Evolutionary conservation across 148 eudicot species (phyloP), one percentile per base, ranked within the genome.

Genomic region (Beta vulgaris): DNA sequence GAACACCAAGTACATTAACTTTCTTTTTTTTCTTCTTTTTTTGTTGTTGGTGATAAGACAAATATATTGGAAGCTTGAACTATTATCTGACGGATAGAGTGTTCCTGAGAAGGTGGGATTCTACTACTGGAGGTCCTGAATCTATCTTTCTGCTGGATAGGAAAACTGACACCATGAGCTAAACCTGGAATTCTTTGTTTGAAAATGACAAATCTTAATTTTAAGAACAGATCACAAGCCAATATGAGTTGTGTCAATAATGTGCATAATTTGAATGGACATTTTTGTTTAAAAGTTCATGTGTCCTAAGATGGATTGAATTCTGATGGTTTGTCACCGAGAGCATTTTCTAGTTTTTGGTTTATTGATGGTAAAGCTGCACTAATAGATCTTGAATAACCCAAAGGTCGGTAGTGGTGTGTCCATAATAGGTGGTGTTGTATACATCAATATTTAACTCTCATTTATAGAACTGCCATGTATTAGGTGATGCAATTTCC

Each of bases 401-500:
- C 9, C n/a, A n/a, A 2, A n/a, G 58, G 7, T 26, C n/a, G 58
- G 19, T n/a, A 21, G 4, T 26, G n/a, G 28, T 53, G 7, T 53
- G 8, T 19, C 19, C 28, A n/a, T 1, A 21, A 18, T 36, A 21
- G 44, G 12, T 64, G 44, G 16, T 62, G 36, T 21, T 64, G 28
- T 21, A 36, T 8, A 46, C 3, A 9, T 21, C 23, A 23, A 35
- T n/a, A 21, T 58, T 21, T 32, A 34, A 3, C 23, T 77, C 28
- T 6, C 26, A 39, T 18, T 12, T 55, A 42, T 36, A 18, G 64
- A 32, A 15, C 48, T 3, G 23, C 19, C 36, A 23, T 44, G 37
- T 13, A 68, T 67, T 15, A 26, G 64, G 60, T 63, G 26, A 68
- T 49, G 60, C 15, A 36, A 76, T 46, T 51, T 32, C 49, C 60